phyloP scores from a whole-genome alignment of 2,329 filamentous ascomycete species.

The Diplodia sapinea region DNA sequence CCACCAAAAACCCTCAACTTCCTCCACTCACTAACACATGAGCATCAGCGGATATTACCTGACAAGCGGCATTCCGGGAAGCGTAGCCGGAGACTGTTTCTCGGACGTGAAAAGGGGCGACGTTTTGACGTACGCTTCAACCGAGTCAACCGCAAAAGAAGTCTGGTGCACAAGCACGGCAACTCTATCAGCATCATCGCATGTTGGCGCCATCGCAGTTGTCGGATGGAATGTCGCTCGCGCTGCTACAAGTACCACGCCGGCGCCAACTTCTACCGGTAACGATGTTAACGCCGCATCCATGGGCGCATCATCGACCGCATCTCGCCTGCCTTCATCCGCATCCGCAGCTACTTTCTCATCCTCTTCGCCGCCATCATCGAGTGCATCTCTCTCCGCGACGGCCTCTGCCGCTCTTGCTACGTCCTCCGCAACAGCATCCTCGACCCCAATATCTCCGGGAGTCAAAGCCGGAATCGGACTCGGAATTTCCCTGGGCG shows the following conservation, averaged over 20 bases:
- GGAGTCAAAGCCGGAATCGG: constrained; percentile 21
- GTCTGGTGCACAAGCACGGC: constrained; percentile 23
- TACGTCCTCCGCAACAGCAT: neutral
- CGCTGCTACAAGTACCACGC: neutral
- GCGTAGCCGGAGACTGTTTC: neutral
- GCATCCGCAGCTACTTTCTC: neutral
- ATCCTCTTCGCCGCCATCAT: neutral
- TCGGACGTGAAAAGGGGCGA: neutral
- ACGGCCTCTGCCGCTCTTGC: no score
- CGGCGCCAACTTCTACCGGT: neutral
- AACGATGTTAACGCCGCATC: no score
- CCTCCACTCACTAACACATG: neutral
- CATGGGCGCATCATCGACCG: neutral
- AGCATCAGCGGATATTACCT: neutral
- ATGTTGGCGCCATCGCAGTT: constrained; percentile 30
- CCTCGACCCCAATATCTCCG: neutral
- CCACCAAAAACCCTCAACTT: neutral
- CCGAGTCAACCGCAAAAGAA: neutral
- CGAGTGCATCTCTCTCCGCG: neutral
- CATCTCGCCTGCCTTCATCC: neutral
- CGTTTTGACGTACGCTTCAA: neutral
- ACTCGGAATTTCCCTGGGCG: constrained; percentile 10
- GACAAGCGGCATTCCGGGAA: neutral
- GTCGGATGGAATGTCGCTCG: constrained; percentile 27
- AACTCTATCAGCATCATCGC: constrained; percentile 21